Conservation (phyloP, 1,284 basidiomycete genomes). For the Cronartium quercuum region DNA sequence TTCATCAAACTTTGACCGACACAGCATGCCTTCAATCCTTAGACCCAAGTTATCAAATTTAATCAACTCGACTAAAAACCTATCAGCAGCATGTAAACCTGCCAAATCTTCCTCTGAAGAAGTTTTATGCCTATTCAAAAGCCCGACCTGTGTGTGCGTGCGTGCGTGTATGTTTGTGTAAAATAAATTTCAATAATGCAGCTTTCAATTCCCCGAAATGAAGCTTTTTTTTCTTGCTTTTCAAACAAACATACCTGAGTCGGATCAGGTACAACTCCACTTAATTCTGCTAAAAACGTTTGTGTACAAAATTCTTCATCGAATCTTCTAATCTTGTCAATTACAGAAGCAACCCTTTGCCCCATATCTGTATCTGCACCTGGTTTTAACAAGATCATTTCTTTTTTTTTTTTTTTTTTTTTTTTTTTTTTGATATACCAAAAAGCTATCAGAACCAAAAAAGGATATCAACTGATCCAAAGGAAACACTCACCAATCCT, state of each 20-base stretch:
- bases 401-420: slow-evolving; percentile 54
- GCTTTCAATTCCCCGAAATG: slow-evolving; percentile 43
- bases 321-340: slow-evolving; percentile 69
- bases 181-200: slow-evolving; percentile 5
- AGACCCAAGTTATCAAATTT: slow-evolving; percentile 87
- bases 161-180: slow-evolving; percentile 46
- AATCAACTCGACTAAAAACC: slow-evolving; percentile 93
- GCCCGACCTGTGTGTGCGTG: slow-evolving; percentile 67
- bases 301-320: slow-evolving; percentile 77
- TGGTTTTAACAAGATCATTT: slow-evolving; percentile 74
- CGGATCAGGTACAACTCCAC: slow-evolving; percentile 75
- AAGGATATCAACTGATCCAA: not conserved
- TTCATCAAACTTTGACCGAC: slow-evolving; percentile 76
- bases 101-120: slow-evolving; percentile 80
- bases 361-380: slow-evolving; percentile 57
- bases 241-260: slow-evolving; percentile 62
- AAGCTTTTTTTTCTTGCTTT: not conserved
- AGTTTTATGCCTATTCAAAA: slow-evolving; percentile 83
- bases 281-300: slow-evolving; percentile 76
- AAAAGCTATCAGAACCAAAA: not conserved
- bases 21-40: slow-evolving; percentile 89
- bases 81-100: slow-evolving; percentile 83
- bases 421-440: slow-evolving; percentile 54
- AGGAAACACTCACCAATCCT: slow-evolving; percentile 63
- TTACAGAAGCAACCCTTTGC: slow-evolving; percentile 55